phyloP scores from a whole-genome alignment of 352 stramenopile species.

The Pythium chondricola region DNA sequence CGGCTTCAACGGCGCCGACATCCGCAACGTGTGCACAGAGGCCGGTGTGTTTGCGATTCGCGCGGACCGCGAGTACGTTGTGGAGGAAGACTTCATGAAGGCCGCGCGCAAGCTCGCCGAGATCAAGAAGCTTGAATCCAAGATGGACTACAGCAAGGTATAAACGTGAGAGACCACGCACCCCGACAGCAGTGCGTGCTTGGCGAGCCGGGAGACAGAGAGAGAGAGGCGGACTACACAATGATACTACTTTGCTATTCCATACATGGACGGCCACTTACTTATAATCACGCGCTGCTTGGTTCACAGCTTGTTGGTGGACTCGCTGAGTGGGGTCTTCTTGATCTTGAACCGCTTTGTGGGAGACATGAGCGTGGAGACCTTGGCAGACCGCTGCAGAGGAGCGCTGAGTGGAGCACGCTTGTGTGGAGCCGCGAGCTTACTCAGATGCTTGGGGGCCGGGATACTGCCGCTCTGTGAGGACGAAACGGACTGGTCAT shows the following conservation, averaged over 20 bases:
- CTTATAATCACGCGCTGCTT: constrained; percentile 18
- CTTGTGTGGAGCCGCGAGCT: constrained; percentile 6
- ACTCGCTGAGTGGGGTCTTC: constrained; percentile 16
- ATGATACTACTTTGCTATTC: neutral
- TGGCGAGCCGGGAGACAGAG: neutral
- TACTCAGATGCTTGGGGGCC: constrained; percentile 8
- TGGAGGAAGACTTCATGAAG: constrained; percentile 99
- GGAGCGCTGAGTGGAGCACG: no score
- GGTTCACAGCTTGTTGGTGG: constrained; percentile 19
- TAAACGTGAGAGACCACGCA: constrained; percentile 41
- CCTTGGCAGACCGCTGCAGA: constrained; percentile 2
- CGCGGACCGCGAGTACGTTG: constrained; percentile 96
- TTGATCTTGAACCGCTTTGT: constrained; percentile 15
- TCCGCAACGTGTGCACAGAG: constrained; percentile 98
- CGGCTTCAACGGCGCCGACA: constrained; percentile 99
- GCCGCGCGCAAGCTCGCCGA: constrained; percentile 98
- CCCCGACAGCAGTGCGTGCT: no score
- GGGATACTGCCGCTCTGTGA: constrained; percentile 2
- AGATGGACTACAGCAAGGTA: constrained; percentile 99
- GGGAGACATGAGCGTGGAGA: constrained; percentile 8
- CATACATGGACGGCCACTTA: constrained; percentile 1
- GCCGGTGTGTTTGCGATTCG: constrained; percentile 98
- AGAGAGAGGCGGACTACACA: neutral
- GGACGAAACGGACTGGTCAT: no score
- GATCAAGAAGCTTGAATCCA: constrained; percentile 99